phyloP scores from a whole-genome alignment of 2,329 filamentous ascomycete genomes.

The Diplodia seriata region DNA sequence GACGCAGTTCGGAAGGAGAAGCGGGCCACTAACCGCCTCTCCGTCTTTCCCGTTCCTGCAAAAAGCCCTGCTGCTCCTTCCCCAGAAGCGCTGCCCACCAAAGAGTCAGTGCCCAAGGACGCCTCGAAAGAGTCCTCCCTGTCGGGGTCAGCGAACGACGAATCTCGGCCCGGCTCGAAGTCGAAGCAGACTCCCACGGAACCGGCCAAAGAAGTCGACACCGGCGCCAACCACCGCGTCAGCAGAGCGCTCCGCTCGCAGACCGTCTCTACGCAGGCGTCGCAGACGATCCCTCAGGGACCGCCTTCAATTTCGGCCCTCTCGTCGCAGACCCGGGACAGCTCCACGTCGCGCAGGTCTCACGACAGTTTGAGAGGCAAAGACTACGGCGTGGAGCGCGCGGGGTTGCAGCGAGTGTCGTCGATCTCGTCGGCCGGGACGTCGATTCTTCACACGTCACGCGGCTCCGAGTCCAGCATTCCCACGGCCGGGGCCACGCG shows the following conservation, averaged over 20 bases:
- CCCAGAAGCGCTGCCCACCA: not conserved
- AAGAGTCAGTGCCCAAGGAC: not conserved
- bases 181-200: not conserved
- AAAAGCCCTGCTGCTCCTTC: not conserved
- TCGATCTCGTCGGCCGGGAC: constrained; percentile 45
- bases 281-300: constrained; percentile 10
- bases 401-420: constrained; percentile 44
- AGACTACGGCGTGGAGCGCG: constrained; percentile 40
- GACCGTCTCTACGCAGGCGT: constrained; percentile 21
- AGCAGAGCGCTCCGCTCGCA: constrained; percentile 22
- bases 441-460: constrained; percentile 43
- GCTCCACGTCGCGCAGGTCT: constrained; percentile 9
- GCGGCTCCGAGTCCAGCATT: constrained; percentile 45
- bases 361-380: constrained; percentile 22
- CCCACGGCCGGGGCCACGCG: not conserved
- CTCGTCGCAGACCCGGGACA: constrained; percentile 27
- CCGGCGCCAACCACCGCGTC: not conserved
- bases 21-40: constrained; percentile 40
- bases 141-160: not conserved
- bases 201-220: not conserved
- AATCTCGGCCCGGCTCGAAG: not conserved
- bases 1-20: constrained; percentile 35
- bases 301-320: constrained; percentile 23
- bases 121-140: not conserved
- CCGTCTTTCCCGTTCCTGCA: constrained; percentile 37